phyloP scores from a whole-genome alignment of 257 asterid genomes.

The Capsicum rhomboideum region DNA sequence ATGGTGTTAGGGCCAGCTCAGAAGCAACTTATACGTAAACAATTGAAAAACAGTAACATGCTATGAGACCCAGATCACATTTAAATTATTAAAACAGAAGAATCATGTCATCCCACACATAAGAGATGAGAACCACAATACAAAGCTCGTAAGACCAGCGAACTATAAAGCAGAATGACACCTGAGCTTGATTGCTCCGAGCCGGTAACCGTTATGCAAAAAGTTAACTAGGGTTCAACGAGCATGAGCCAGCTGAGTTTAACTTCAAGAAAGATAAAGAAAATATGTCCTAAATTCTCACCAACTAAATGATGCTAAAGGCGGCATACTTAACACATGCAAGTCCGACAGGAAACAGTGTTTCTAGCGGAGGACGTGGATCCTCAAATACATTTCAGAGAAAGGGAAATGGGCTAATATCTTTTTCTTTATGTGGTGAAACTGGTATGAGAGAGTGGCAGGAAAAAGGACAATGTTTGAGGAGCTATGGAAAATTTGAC shows the following conservation, averaged over 20 bases:
- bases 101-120: not conserved
- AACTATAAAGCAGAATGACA: not conserved
- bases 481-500: not conserved
- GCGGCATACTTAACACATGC: not conserved
- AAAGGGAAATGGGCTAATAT: not conserved
- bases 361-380: no score
- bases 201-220: no score
- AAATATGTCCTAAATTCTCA: not conserved
- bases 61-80: not conserved
- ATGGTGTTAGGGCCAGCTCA: not conserved
- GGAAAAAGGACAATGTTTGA: not conserved
- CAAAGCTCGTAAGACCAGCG: not conserved
- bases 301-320: not conserved
- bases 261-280: no score
- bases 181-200: no score
- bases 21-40: not conserved
- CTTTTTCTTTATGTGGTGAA: not conserved
- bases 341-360: not conserved
- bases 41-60: not conserved
- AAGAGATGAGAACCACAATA: not conserved
- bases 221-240: not conserved
- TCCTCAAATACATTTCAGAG: not conserved
- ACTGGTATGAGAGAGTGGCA: not conserved
- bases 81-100: not conserved
- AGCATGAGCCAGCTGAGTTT: not conserved